Conservation (phyloP, 768 basidiomycete species). For the Mycena albidolilacea region DNA sequence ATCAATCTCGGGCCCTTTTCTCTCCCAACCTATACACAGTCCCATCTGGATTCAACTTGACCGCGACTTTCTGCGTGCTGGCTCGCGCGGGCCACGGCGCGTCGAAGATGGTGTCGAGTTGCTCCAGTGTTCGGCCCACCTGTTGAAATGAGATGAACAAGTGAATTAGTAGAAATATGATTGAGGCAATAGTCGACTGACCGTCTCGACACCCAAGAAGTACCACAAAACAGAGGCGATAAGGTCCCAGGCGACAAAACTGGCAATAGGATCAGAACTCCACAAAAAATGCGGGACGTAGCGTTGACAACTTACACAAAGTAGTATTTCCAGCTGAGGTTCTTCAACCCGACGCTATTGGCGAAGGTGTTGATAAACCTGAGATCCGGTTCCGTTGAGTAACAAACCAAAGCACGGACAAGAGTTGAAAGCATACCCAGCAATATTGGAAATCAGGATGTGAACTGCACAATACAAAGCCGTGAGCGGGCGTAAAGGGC, state of each 20-base stretch:
- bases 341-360: slow-evolving; percentile 43
- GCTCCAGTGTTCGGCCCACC: slow-evolving; percentile 44
- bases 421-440: slow-evolving; percentile 30
- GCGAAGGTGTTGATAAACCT: slow-evolving; percentile 48
- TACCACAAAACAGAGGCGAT: slow-evolving; percentile 44
- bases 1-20: neutral
- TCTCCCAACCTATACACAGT: slow-evolving; percentile 35
- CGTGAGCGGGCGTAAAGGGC: neutral
- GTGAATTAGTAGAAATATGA: neutral
- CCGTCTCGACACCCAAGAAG: slow-evolving; percentile 45
- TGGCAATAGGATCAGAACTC: neutral
- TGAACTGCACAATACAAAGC: slow-evolving; percentile 29
- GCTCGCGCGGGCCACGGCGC: slow-evolving; percentile 44
- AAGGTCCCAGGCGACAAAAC: slow-evolving; percentile 45
- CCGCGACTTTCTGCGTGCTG: slow-evolving; percentile 37
- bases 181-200: slow-evolving; percentile 13
- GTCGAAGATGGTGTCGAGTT: slow-evolving; percentile 46
- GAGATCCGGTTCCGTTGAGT: neutral
- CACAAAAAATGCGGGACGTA: neutral
- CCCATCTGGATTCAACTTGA: slow-evolving; percentile 40
- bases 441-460: slow-evolving; percentile 46
- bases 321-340: slow-evolving; percentile 46
- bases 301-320: slow-evolving; percentile 40
- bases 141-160: neutral
- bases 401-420: neutral